Conservation (phyloP, 306 rosid species). For the Castanopsis chinensis region DNA sequence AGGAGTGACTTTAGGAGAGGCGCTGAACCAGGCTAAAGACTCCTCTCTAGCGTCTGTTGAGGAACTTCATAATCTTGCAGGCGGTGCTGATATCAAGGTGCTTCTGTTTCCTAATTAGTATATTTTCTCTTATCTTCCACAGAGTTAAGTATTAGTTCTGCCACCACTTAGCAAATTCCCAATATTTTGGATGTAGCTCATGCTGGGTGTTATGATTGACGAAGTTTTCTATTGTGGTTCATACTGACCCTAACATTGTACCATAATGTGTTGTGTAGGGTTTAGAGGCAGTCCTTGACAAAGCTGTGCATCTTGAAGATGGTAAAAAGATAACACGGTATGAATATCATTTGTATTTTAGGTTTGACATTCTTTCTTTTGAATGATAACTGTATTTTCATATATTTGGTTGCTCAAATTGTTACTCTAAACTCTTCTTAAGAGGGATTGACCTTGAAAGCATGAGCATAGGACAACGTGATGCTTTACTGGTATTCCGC, state of each 20-base stretch:
- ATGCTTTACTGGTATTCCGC: constrained; percentile 91
- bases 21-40: constrained; percentile 73
- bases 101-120: constrained; percentile 15
- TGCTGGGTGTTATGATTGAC: background rate
- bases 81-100: constrained; percentile 98
- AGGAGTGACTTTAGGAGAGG: constrained; percentile 83
- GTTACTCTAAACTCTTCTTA: constrained; percentile 26
- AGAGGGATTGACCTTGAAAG: constrained; percentile 99
- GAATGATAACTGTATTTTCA: constrained; percentile 1
- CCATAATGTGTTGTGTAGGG: constrained; percentile 56
- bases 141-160: background rate
- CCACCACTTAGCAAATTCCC: background rate
- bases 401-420: constrained; percentile 26
- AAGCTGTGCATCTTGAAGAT: constrained; percentile 95
- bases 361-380: constrained; percentile 15
- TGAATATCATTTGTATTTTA: constrained; percentile 25
- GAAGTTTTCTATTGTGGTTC: constrained; percentile 1
- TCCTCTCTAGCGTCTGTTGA: constrained; percentile 78
- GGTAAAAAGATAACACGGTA: constrained; percentile 96
- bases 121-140: constrained; percentile 2
- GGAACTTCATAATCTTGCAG: constrained; percentile 97
- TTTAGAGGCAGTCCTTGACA: constrained; percentile 94
- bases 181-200: background rate
- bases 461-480: constrained; percentile 82
- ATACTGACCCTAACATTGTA: constrained; percentile 2